These are phyloP conservation scores for Ceratobasidium sp. DNA, from an alignment of 1,284 basidiomycete species.

Conservation along the genomic window DNA sequence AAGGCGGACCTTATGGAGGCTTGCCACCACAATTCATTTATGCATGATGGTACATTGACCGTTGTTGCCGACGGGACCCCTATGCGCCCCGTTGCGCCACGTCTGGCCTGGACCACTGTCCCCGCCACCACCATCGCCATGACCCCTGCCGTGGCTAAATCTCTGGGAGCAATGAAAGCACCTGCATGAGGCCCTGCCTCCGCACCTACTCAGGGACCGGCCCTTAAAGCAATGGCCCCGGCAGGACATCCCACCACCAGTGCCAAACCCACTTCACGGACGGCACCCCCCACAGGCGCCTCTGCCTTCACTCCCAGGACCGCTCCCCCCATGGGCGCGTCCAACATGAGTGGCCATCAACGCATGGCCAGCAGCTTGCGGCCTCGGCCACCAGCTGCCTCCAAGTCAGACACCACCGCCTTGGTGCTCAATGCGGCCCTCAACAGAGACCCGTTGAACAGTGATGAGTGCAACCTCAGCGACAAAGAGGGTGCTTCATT, in stretches of 20 bases:
- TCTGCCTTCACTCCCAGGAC: background rate
- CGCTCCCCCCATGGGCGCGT: background rate
- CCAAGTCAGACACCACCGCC: no score
- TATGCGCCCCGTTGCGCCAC: no score
- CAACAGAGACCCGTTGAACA: no score
- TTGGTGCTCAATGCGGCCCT: no score
- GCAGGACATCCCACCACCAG: background rate
- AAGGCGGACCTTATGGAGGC: no score
- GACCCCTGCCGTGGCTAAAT: background rate
- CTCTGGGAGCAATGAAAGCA: constrained; percentile 1
- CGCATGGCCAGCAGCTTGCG: background rate
- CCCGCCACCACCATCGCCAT: background rate
- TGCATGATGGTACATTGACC: no score
- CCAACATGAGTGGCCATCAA: background rate
- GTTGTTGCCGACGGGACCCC: no score
- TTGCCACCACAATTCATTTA: no score
- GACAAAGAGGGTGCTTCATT: no score
- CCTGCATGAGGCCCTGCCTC: background rate
- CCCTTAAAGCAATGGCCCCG: background rate
- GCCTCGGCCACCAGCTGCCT: no score
- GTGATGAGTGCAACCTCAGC: no score
- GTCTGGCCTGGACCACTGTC: no score
- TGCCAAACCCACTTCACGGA: constrained; percentile 2
- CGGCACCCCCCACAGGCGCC: constrained; percentile 3
- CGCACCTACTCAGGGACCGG: background rate